Evolutionary conservation across 2,329 filamentous ascomycete species (phyloP), one percentile per base, ranked within the genome.

Genomic region (Pseudogymnoascus sp.): DNA sequence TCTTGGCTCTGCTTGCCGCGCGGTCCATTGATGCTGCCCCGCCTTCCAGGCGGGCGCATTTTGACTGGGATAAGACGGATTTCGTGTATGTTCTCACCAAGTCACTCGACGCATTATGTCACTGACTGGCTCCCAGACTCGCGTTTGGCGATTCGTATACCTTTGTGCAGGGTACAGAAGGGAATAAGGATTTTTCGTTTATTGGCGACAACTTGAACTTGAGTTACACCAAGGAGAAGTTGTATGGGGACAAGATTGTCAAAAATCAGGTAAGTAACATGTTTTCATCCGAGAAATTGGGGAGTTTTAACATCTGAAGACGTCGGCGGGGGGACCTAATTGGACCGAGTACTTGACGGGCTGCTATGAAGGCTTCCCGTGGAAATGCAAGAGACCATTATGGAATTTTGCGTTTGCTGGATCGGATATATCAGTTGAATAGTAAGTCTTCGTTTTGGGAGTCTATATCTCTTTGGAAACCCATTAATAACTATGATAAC

Each of bases 331-430:
- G 1, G 81, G 82, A 0, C 79, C 81, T 0, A 82, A 84, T 63
- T 84, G 81, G 81, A 75, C 82, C 4, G 80, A 84, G 67, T 79
- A 76, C 62, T 72, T 84, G 21, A 84, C 82, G 5, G 70, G 72
- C 1, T 84, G 82, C 68, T 80, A 78, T n/a, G 69, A 75, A 12
- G 79, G 79, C 6, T 68, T 78, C 3, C 81, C 80, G 1, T 69
- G 70, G 25, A 71, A 72, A 18, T 84, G 82, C 67, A 65, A 74
- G 8, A 74, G 72, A 9, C 79, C 83, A 61, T 74, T 84, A 0
- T 84, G 82, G 82, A 78, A 84, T 63, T 84, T 84, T 67, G 81
- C 82, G 0, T 84, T 83, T 65, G 81, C 79, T 0, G 82, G 82
- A 2, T 76, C 80, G 0, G 79, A 84, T 63, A 77, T 82, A 16